These are phyloP conservation scores for Moricandia arvensis DNA, from an alignment of 345 rosid genomes.

Conservation along the genomic window DNA sequence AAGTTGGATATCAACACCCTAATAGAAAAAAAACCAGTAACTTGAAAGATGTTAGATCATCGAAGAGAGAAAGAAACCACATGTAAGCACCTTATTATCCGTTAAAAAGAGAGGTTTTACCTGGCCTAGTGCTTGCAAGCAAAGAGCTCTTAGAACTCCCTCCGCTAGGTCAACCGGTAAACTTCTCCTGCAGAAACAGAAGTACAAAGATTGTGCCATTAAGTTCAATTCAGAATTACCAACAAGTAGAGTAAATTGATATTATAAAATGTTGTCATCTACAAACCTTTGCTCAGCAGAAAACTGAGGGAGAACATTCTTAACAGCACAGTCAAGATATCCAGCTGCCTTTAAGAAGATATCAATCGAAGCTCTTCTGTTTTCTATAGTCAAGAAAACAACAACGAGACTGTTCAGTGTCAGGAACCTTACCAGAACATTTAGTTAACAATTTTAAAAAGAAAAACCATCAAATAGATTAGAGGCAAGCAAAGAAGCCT, in stretches of 20 bases:
- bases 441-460: neutral
- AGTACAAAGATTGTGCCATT: conserved; percentile 1
- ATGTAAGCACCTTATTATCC: conserved; percentile 2
- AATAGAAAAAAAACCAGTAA: conserved; percentile 21
- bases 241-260: conserved; percentile 7
- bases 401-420: conserved; percentile 4
- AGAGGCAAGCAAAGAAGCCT: conserved; percentile 19
- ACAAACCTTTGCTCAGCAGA: conserved; percentile 70
- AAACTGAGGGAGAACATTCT: conserved; percentile 85
- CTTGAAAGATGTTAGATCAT: conserved; percentile 17
- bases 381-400: conserved; percentile 48
- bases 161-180: conserved; percentile 92
- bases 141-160: conserved; percentile 88
- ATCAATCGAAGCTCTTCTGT: conserved; percentile 80
- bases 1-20: conserved; percentile 97
- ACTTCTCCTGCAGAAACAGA: conserved; percentile 59
- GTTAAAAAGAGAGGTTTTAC: conserved; percentile 42
- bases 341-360: conserved; percentile 98
- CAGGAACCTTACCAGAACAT: conserved; percentile 3
- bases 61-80: conserved; percentile 3
- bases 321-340: conserved; percentile 88
- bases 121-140: conserved; percentile 97
- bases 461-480: neutral
- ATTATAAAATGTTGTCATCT: conserved; percentile 9
- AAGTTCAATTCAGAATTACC: neutral